phyloP scores from a whole-genome alignment of 495 filamentous ascomycete species.

The Neurospora intermedia region DNA sequence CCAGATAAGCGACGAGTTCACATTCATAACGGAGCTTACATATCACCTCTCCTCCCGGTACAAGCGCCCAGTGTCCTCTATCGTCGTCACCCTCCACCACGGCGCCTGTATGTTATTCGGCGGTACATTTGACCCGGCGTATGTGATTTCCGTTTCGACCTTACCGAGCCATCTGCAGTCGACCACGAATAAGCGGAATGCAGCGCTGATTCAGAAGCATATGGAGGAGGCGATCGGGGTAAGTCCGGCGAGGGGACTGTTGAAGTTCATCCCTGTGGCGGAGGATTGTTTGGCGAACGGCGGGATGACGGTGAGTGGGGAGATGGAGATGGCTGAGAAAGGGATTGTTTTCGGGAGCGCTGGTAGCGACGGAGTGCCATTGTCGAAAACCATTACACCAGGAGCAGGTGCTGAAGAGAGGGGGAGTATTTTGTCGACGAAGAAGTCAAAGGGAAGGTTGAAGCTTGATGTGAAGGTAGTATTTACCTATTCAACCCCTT shows the following conservation, averaged over 20 bases:
- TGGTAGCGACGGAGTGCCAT: neutral
- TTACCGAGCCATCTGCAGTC: conserved; percentile 58
- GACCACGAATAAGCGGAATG: conserved; percentile 73
- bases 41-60: conserved; percentile 62
- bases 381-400: neutral
- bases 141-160: conserved; percentile 66
- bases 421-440: neutral
- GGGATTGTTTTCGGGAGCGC: conserved; percentile 13
- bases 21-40: conserved; percentile 58
- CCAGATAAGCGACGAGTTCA: conserved; percentile 56
- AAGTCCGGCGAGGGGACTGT: conserved; percentile 46
- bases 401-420: neutral
- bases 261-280: conserved; percentile 56
- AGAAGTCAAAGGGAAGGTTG: conserved; percentile 12
- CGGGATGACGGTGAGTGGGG: conserved; percentile 56
- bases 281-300: conserved; percentile 65
- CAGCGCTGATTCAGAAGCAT: conserved; percentile 58
- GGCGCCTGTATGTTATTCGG: conserved; percentile 67
- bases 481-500: neutral
- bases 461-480: conserved; percentile 27
- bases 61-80: conserved; percentile 55
- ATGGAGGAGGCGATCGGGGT: conserved; percentile 61
- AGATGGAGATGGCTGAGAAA: conserved; percentile 48
- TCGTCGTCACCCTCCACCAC: conserved; percentile 63
- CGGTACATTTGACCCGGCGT: conserved; percentile 65